Base-by-base conservation (phyloP, 2,329 filamentous ascomycete species). In the Zopfia rhizophila region DNA sequence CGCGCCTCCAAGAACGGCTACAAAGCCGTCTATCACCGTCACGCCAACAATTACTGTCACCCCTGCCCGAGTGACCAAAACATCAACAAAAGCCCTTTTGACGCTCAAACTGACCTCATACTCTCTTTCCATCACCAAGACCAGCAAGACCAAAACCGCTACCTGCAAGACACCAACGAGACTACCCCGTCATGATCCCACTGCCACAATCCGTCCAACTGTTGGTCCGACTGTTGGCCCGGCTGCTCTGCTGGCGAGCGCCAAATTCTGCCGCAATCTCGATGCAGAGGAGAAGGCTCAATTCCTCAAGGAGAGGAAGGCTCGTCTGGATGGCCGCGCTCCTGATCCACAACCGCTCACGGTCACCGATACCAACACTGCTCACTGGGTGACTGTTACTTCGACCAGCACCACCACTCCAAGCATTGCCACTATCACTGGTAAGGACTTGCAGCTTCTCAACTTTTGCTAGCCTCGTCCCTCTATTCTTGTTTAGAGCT, bases 301-400 rank as follows among this genome's bases (percentile, higher is more conserved):
- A 16, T 62, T 53, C 38, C 38, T 61, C 7, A 27, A 55, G 21
- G 61, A 64, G 37, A 49, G 67, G 7, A 56, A 51, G 30, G 60
- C 54, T 8, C 58, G 66, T 22, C 39, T 69, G 14, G 49, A 58
- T n/a, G 60, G 52, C 35, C 68, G 72, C 27, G 66, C 67, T 37
- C 70, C 70, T 1, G 72, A 75, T 35, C 55, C 55, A 28, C 61
- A 66, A 23, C 67, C 65, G 6, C 52, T 70, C 19, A 62, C 62
- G 3, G 53, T 70, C 16, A 73, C 69, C 5, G 58, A 66, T 3
- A 57, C 59, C 10, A 55, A 63, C 37, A 67, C 67, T 4, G 38
- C 50, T 5, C 35, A 66, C 25, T 72, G 57, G 38, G 18, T 36
- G 3, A 68, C 63, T 3, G 29, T 37, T 2, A 66, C 67, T 2